Evolutionary conservation across 2,329 filamentous ascomycete genomes (phyloP), one percentile per base, ranked within the genome.

Genomic region (Cladosporium sphaerospermum): DNA sequence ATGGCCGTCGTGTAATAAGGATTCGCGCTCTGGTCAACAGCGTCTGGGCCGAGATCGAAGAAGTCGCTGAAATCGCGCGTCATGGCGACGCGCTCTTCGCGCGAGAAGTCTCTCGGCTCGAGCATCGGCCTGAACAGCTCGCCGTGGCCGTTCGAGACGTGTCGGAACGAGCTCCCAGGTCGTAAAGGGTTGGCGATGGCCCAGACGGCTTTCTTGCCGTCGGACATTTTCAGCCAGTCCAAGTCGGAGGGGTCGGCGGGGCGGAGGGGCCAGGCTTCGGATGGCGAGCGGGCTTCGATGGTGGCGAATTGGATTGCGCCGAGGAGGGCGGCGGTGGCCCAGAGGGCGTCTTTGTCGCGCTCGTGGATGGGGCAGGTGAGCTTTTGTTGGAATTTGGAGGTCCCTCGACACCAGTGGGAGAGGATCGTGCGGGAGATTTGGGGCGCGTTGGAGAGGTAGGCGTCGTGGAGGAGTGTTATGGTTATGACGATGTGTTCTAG

Each of bases 181-280:
- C 77, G 69, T 3, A 71, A 54, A 0, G 79, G 77, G 46, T 83
- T 70, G 1, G 76, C 69, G 0, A 82, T 62, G 1, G 71, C 62
- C 74, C 76, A 82, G 1, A 84, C 69, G 3, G 73, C 71, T 50
- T 71, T 73, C 64, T 85, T 84, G 0, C 79, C 78, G 10, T 78
- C 73, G 54, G 71, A 75, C 63, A 85, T 73, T 46, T 71, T 76
- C 2, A 85, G 62, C 82, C 82, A 86, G 59, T 79, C 72, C 1
- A 85, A 68, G 56, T 83, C 78, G 1, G 67, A 61, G 0, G 68
- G 55, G 0, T 68, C 68, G 0, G 69, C 63, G 2, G 67, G 57
- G 36, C 71, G 75, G 1, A 85, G 66, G 0, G 82, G 82, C 82
- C 82, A 86, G 2, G 77, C 71, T 52, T 78, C 64, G 46, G 74